phyloP scores from a whole-genome alignment of 768 basidiomycete species.

The Lactifluus echinatus region DNA sequence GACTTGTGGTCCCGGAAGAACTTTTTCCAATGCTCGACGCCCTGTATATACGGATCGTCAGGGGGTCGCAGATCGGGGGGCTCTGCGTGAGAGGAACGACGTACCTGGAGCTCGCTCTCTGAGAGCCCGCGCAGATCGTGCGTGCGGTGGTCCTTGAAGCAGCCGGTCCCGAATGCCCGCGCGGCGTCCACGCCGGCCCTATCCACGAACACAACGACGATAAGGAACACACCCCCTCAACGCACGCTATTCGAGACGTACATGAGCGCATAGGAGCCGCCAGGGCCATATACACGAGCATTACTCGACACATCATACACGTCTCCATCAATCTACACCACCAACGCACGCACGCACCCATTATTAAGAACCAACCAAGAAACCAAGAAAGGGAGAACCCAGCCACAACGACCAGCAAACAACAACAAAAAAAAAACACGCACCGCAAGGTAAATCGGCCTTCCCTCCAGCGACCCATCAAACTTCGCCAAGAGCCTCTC shows the following conservation, averaged over 20 bases:
- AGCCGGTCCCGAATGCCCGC: constrained; percentile 87
- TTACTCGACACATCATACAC: constrained; percentile 88
- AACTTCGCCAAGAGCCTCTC: constrained; percentile 56
- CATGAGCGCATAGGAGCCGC: constrained; percentile 76
- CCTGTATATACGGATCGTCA: no score
- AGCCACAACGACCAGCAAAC: constrained; percentile 29
- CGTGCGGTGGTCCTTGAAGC: constrained; percentile 84
- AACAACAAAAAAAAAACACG: constrained; percentile 22
- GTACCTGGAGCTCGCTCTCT: constrained; percentile 54
- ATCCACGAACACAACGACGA: no score
- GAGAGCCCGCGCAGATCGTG: constrained; percentile 82
- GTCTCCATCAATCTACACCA: constrained; percentile 75
- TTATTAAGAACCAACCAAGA: no score
- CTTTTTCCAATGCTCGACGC: constrained; percentile 79
- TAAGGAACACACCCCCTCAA: constrained; percentile 1
- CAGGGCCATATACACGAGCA: constrained; percentile 73
- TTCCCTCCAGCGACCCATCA: constrained; percentile 59
- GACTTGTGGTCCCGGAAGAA: constrained; percentile 79
- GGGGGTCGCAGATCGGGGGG: no score
- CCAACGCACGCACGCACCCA: no score
- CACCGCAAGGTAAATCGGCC: constrained; percentile 81
- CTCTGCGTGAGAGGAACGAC: constrained; percentile 14
- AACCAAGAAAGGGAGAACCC: no score
- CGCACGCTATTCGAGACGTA: constrained; percentile 29
- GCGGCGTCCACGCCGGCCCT: constrained; percentile 86